A percentile compares a stretch with the other conserved stretches of the same genome.
These are phyloP conservation scores for Tetradesmus lagerheimii DNA, from an alignment of 139 green algal genomes.

Conservation along the genomic window DNA sequence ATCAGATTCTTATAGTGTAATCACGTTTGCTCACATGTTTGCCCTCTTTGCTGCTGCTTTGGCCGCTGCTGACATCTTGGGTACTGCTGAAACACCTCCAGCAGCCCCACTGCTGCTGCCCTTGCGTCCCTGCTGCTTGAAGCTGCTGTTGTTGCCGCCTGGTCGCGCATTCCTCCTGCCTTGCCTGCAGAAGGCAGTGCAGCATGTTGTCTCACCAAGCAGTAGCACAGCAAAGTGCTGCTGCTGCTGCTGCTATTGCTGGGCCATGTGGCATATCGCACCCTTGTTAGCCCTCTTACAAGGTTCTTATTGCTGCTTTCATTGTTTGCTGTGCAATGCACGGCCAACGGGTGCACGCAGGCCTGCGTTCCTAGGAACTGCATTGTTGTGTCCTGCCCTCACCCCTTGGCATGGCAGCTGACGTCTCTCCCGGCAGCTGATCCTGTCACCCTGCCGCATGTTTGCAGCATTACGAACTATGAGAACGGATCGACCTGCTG, in stretches of 20 bases:
- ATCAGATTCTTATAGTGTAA: too few species aligned
- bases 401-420: not conserved
- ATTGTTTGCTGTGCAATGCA: not conserved
- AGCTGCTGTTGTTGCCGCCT: slow-evolving; percentile 25
- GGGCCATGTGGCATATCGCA: not conserved
- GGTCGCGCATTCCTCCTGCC: not conserved
- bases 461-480: not conserved
- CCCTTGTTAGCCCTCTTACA: not conserved
- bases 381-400: not conserved
- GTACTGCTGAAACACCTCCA: not conserved
- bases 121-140: not conserved
- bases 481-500: not conserved
- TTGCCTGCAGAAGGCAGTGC: not conserved
- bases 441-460: not conserved
- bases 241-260: not conserved
- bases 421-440: not conserved
- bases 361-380: too few species aligned
- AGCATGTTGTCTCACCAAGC: not conserved
- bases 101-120: not conserved
- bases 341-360: not conserved
- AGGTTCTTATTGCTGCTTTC: not conserved
- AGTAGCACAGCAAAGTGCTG: not conserved
- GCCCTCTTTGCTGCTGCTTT: slow-evolving; percentile 41
- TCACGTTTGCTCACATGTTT: not conserved
- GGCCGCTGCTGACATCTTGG: slow-evolving; percentile 32